Percentiles rank a stretch among this genome's conserved stretches.
phyloP scores from a whole-genome alignment of 352 stramenopile species.

The Phytophthora lateralis region DNA sequence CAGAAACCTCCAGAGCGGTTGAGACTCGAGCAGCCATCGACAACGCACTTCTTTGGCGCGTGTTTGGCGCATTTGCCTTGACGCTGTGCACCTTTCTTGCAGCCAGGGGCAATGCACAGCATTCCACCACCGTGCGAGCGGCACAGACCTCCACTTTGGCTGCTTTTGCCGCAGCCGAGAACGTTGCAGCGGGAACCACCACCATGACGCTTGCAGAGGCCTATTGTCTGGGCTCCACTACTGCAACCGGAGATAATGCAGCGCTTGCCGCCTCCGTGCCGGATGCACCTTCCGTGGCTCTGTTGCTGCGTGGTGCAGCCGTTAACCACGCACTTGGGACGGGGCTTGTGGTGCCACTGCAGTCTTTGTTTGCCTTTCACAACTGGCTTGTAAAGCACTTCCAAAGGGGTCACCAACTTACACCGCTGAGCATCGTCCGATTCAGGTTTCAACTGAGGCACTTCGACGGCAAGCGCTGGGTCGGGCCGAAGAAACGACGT shows the following conservation, averaged over 20 bases:
- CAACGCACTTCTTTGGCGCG: constrained; percentile 67
- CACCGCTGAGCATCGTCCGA: neutral
- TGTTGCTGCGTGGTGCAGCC: constrained; percentile 77
- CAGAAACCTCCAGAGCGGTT: constrained; percentile 61
- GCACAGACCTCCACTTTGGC: constrained; percentile 78
- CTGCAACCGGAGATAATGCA: constrained; percentile 67
- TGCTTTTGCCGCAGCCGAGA: constrained; percentile 60
- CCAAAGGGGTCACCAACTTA: constrained; percentile 3
- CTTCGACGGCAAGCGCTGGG: neutral
- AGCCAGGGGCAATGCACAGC: constrained; percentile 79
- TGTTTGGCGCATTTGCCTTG: constrained; percentile 85
- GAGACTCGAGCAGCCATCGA: constrained; percentile 65
- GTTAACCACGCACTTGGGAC: constrained; percentile 45
- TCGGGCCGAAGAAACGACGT: constrained; percentile 4
- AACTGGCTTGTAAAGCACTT: neutral
- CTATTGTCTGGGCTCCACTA: constrained; percentile 72
- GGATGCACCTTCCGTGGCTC: constrained; percentile 78
- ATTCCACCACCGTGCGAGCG: constrained; percentile 85
- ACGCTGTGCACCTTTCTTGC: constrained; percentile 87
- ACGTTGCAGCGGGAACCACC: constrained; percentile 73
- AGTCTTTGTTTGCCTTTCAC: constrained; percentile 4
- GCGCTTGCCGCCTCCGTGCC: constrained; percentile 79
- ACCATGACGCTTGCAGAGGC: constrained; percentile 82
- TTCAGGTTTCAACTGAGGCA: neutral
- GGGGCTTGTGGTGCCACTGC: neutral